Evolutionary conservation across 2,329 filamentous ascomycete genomes (phyloP).

Genomic region (Nakataea oryzae): DNA sequence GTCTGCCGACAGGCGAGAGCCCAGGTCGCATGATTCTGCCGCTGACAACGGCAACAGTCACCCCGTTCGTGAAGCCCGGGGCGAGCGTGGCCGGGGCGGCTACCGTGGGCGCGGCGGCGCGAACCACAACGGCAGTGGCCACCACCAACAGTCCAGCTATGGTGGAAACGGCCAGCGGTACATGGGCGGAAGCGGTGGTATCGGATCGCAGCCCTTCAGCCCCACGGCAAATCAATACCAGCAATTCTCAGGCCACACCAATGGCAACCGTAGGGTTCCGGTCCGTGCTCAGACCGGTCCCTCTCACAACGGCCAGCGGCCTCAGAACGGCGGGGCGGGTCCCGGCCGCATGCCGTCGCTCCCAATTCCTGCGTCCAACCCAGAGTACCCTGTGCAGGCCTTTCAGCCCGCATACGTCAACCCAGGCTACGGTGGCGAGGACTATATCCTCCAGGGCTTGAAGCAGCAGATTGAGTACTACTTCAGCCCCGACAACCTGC

Average conservation of each 20-base stretch:
- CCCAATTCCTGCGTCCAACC: constrained; percentile 2
- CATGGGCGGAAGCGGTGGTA: constrained; percentile 11
- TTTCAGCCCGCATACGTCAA: constrained; percentile 10
- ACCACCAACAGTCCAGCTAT: constrained; percentile 2
- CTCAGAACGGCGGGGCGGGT: neutral
- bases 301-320: constrained; percentile 1
- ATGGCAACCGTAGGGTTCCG: neutral
- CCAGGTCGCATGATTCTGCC: neutral
- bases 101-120: constrained; percentile 2
- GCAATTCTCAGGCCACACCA: neutral
- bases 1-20: constrained; percentile 1
- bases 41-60: neutral
- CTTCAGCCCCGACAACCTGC: constrained; percentile 90
- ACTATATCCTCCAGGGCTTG: constrained; percentile 25
- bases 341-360: constrained; percentile 2
- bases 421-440: neutral
- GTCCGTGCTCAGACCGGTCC: constrained; percentile 2
- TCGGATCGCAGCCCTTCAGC: constrained; percentile 6
- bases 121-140: neutral
- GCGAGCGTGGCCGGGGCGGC: constrained; percentile 2
- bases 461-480: constrained; percentile 71
- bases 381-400: constrained; percentile 45
- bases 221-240: constrained; percentile 1
- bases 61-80: constrained; percentile 1
- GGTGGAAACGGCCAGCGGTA: constrained; percentile 8